Base-by-base conservation (phyloP, 106 monocot genomes). In the Dendrobium nobile region DNA sequence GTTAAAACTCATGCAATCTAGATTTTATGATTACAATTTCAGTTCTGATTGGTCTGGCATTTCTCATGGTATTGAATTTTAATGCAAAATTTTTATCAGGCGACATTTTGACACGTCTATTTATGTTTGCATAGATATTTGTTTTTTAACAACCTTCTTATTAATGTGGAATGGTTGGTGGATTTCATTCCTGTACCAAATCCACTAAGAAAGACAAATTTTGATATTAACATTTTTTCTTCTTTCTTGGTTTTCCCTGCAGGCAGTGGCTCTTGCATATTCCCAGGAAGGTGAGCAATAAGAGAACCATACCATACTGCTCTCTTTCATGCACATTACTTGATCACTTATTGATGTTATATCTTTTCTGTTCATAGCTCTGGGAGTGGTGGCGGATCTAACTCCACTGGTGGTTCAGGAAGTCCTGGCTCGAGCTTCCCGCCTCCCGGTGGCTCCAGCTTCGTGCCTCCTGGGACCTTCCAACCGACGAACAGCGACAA, bases 201-300 rank as follows among this genome's bases (percentile, higher is more conserved):
- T 37, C 37, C 37, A 65, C 22, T 65, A 13, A 33, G 37, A 3
- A 15, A 16, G 4, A 65, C 7, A 11, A 70, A 11, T 31, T 11
- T 2, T 11, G 37, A 11, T 70, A 70, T 70, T 2, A 7, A 19
- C 16, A 7, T 41, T 74, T 18, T 73, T 19, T 74, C 42, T 5
- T 17, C 73, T 33, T 20, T 19, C n/a, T 70, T 27, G 31, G 0
- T 20, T 33, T 70, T 11, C 74, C 18, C 4, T 74, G 40, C 74
- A 74, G 74, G 74, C 74, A 42, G 5, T 4, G 74, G 74, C 74
- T 74, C 74, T 41, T 74, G 74, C 74, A 74, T 74, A 43, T 74
- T 74, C 43, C 40, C 41, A 19, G 74, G 74, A 74, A 74, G 74
- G 74, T 74, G 20, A 74, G 74, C 40, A 74, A 41, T 74, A 43